These are phyloP conservation scores for Asterella californica DNA, from an alignment of 225 moss, liverwort and hornwort genomes.

Conservation along the genomic window DNA sequence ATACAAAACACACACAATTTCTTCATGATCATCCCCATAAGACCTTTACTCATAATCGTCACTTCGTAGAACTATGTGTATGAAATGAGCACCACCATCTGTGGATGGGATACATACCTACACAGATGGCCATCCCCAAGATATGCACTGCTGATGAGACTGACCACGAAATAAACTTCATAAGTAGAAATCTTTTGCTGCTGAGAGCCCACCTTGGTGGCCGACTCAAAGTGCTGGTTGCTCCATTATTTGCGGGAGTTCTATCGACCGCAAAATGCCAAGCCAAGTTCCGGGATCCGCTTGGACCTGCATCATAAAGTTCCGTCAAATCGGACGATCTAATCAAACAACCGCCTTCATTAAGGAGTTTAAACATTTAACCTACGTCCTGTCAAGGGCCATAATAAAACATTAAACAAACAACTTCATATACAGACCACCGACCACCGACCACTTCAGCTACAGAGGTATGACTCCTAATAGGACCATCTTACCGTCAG, in stretches of 20 bases:
- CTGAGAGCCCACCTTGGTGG: constrained; percentile 29
- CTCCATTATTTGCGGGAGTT: constrained; percentile 64
- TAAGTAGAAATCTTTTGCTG: neutral
- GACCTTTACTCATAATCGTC: neutral
- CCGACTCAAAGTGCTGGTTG: constrained; percentile 42
- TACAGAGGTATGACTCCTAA: neutral
- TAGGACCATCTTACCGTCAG: constrained; percentile 20
- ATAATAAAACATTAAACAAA: neutral
- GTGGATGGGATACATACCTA: neutral
- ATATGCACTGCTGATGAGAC: neutral
- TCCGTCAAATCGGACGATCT: neutral
- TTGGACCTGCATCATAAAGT: constrained; percentile 47
- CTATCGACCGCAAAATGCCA: constrained; percentile 96
- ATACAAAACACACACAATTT: neutral
- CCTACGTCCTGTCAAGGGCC: neutral
- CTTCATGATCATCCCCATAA: neutral
- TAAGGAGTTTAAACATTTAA: neutral
- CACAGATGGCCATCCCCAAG: neutral
- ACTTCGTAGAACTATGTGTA: neutral
- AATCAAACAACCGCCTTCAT: neutral
- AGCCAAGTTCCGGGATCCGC: constrained; percentile 75
- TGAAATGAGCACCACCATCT: neutral
- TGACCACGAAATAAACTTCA: neutral
- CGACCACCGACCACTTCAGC: neutral
- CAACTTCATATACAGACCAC: too few relatives aligned